Base-by-base conservation (phyloP, 2,329 filamentous ascomycete genomes). In the Gaeumannomyces sp. region DNA sequence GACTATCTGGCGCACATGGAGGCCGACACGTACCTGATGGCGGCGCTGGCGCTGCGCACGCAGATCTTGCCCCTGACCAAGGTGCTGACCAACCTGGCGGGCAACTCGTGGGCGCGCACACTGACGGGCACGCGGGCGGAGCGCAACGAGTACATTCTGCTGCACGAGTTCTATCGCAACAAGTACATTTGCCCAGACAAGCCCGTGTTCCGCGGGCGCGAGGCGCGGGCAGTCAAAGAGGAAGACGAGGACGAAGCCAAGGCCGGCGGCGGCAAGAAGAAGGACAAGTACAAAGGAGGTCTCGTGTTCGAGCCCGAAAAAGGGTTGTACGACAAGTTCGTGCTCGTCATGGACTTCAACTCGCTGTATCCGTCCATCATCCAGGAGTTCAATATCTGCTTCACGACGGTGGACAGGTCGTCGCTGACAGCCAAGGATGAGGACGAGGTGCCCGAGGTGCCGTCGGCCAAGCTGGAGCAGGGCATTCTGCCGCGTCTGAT, bases 261-360 rank as follows among this genome's bases (percentile, higher is more conserved):
- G 19, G 86, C 61, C 13, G 64, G 56, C 31, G 53, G 56, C 6
- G 58, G 11, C 33, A 99, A 97, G 79, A 99, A 98, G 83, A 99
- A 97, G 77, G 96, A 99, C 79, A 99, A 98, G 77, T 99, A 90
- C 82, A 98, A 99, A 80, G 95, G 95, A 74, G 95, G 96, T 82
- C 87, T 99, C 38, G 95, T 99, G 65, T 98, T 99, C 71, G 95
- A 99, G 76, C 95, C 95, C 5, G 93, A 98, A 75, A 97, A 94
- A 76, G 95, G 96, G 25, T 84, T 99, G 5, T 99, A 99, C 74
- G 95, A 99, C 83, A 96, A 96, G 78, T 97, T 96, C 76, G 91
- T 99, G 64, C 85, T 99, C 65, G 96, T 99, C 76, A 99, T 99
- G 96, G 95, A 99, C 81, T 99, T 99, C 82, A 99, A 99, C 84